Evolutionary conservation across 441 rosid species (phyloP).

Genomic region (Euphorbia schlechtendalii): DNA sequence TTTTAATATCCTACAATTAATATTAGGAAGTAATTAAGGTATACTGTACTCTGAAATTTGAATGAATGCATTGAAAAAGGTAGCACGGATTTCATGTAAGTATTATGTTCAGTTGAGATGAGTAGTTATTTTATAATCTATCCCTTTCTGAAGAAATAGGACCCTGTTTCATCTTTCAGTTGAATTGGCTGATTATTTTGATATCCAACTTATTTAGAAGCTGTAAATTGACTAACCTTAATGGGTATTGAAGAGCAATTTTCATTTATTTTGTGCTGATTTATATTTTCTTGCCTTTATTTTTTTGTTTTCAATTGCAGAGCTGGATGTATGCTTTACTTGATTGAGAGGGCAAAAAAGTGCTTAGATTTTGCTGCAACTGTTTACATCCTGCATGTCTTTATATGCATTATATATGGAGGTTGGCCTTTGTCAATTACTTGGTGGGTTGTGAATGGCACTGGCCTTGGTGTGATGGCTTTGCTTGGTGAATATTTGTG

Average conservation of each 20-base stretch:
- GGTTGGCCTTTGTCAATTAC: conserved; percentile 94
- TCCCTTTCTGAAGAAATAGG: background rate
- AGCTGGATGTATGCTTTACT: conserved; percentile 66
- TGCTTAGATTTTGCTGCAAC: conserved; percentile 93
- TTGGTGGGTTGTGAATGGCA: conserved; percentile 92
- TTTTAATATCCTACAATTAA: background rate
- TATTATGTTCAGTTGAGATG: too few relatives aligned
- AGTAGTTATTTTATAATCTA: too few relatives aligned
- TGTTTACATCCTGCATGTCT: conserved; percentile 69
- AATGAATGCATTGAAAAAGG: background rate
- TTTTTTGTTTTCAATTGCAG: conserved; percentile 29
- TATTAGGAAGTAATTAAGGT: too few relatives aligned
- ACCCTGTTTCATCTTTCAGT: too few relatives aligned
- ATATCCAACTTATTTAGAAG: background rate
- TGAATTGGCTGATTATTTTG: background rate
- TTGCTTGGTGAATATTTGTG: conserved; percentile 88
- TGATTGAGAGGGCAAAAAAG: conserved; percentile 86
- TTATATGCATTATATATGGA: conserved; percentile 68
- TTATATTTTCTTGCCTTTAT: background rate
- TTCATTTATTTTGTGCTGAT: background rate
- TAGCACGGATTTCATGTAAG: too few relatives aligned
- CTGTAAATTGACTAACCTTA: background rate
- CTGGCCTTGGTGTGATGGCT: conserved; percentile 73
- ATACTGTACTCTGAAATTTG: too few relatives aligned
- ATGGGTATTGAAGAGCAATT: background rate